Conservation (phyloP, 768 basidiomycete genomes). For the Tubosaeta brunneosetosa region DNA sequence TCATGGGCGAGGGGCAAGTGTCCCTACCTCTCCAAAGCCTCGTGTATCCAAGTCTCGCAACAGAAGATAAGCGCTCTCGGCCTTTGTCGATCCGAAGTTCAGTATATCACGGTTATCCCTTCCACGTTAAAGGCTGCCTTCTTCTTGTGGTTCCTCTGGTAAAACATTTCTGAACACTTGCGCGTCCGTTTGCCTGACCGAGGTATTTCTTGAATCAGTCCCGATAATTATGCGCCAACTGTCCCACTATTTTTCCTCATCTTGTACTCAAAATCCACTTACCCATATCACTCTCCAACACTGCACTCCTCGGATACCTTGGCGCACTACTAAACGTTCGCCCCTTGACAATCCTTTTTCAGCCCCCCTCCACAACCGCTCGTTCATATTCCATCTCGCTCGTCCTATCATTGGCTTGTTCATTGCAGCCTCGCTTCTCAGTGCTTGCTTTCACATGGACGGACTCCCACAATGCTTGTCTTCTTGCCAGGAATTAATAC, state of each 20-base stretch:
- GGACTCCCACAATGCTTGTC: neutral
- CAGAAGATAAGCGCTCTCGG: slow-evolving; percentile 34
- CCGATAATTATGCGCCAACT: neutral
- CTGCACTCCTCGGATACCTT: slow-evolving; percentile 7
- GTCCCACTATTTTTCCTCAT: neutral
- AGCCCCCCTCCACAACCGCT: neutral
- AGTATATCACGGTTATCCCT: neutral
- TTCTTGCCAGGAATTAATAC: slow-evolving; percentile 17
- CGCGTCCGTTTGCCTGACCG: neutral
- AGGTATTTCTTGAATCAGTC: neutral
- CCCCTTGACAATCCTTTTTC: slow-evolving; percentile 5
- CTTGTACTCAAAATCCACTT: slow-evolving; percentile 17
- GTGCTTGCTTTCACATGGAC: slow-evolving; percentile 4
- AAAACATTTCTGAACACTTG: neutral
- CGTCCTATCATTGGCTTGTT: slow-evolving; percentile 1
- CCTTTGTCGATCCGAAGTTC: neutral
- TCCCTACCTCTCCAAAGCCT: slow-evolving; percentile 39
- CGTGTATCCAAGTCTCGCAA: slow-evolving; percentile 54
- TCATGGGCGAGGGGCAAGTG: slow-evolving; percentile 74
- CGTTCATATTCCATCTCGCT: slow-evolving; percentile 2
- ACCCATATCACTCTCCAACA: neutral
- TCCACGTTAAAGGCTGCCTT: neutral
- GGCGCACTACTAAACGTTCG: slow-evolving; percentile 8
- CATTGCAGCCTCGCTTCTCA: slow-evolving; percentile 1
- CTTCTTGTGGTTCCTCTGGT: neutral